Base-by-base conservation (phyloP, 129 eudicot species). In the Lonicera japonica region DNA sequence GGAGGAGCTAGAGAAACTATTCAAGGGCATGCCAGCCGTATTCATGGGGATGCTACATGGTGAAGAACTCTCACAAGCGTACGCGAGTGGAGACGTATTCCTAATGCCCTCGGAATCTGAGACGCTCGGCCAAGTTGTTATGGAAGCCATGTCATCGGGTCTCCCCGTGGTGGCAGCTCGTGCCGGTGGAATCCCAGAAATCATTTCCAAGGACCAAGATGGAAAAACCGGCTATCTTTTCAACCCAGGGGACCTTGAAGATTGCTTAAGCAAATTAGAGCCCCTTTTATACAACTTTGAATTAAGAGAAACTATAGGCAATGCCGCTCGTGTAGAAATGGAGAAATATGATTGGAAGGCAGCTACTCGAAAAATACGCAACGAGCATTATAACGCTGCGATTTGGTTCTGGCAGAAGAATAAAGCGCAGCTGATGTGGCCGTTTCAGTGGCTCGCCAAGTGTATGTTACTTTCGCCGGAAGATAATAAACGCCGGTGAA, bases 301-400 rank as follows among this genome's bases (percentile, higher is more conserved):
- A 60, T 74, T 87, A 29, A 68, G 98, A 22, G 96, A 87, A 60
- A 67, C 20, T 22, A 82, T 92, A 4, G 98, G 96, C 45, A 73
- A 74, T 71, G 94, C 95, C 51, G 98, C 98, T 22, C 95, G 96
- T 11, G 67, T 15, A 38, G 98, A 92, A 61, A 82, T 71, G 96
- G 96, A 87, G 77, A 92, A 92, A 86, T 92, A 84, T 25, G 98
- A 83, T 61, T 92, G 98, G 96, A 90, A 78, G 79, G 96, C 98
- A n/a, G 95, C 96, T 58, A 92, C 98, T 0, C 58, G 66, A 67
- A 79, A 67, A 68, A 92, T 92, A 20, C 82, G 98, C 19, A 87
- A 92, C 58, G 91, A 87, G 58, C 87, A 92, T 19, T 87, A 92
- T 54, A 82, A 85, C 25, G 86, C 88, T 63, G 95, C 98, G 1